phyloP scores from a whole-genome alignment of 179 eudicot species.

The Beta lomatogona region DNA sequence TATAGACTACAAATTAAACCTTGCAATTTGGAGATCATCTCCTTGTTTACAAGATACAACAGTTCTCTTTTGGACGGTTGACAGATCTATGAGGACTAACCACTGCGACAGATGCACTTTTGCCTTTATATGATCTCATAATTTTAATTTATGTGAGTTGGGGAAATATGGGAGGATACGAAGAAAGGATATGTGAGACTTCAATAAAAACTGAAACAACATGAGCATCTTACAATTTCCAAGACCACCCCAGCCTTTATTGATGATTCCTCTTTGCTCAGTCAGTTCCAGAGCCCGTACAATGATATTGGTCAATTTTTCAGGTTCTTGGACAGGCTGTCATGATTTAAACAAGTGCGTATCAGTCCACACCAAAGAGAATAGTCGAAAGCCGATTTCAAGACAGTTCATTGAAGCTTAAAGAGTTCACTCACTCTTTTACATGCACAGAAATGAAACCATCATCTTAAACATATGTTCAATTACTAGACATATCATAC shows the following conservation, averaged over 20 bases:
- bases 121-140: background rate
- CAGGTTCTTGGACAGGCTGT: conserved; percentile 86
- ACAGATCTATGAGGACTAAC: background rate
- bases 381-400: background rate
- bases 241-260: conserved; percentile 94
- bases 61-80: background rate
- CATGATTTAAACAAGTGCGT: conserved; percentile 9
- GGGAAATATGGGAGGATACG: background rate
- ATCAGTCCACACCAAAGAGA: conserved; percentile 16
- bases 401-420: background rate
- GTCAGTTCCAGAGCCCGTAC: conserved; percentile 68
- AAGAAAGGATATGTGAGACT: background rate
- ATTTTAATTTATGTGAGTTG: background rate
- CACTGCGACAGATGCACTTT: background rate
- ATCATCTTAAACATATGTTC: background rate
- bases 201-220: conserved; percentile 8
- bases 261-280: conserved; percentile 81
- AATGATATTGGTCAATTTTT: conserved; percentile 69
- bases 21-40: background rate
- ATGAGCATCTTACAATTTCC: conserved; percentile 60
- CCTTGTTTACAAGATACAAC: background rate
- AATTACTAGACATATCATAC: background rate
- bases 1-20: background rate
- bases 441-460: background rate
- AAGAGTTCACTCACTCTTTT: background rate